Evolutionary conservation across 2,329 filamentous ascomycete species (phyloP), one percentile per base, ranked within the genome.

Genomic region (Talaromyces funiculosus): DNA sequence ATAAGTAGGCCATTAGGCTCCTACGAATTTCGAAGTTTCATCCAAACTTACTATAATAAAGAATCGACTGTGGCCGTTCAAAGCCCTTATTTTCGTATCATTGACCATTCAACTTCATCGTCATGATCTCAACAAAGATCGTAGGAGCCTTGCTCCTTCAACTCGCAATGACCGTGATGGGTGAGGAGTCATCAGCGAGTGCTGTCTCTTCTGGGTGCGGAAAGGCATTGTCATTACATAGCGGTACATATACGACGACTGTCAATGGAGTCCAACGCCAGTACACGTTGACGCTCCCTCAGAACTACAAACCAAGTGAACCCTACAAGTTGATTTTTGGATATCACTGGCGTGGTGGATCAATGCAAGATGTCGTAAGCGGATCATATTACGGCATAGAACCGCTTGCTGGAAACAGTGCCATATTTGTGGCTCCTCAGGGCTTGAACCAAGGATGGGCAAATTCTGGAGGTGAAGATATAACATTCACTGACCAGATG

Each of bases 401-500:
- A n/a, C 56, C 56, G 5, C 56, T 58, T 51, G 31, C 42, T 16
- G 31, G 35, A n/a, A 20, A 58, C 14, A 45, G 29, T 37, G 56
- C 31, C 4, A 37, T 58, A 22, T 58, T 58, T 10, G 56, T 58
- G n/a, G 56, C 56, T 5, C 56, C 56, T 6, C 56, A 58, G 40
- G 56, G 56, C 20, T 10, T 58, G 10, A 35, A 58, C 8, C 51
- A 58, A 9, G 56, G 56, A 5, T 58, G 56, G 56, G 56, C 20
- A 37, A 58, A 58, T 16, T 24, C 42, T 7, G 12, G 20, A 16
- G 43, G 43, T 16, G 33, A 51, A n/a, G 56, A 58, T 7, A 51
- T 58, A 18, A 58, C 43, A 1, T 51, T 58, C 40, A 58, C n/a
- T 26, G 56, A 58, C 14, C 56, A 58, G n/a, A 58, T 58, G 29